Evolutionary conservation across 1,139 yeast genomes (phyloP).

Genomic region (Geotrichum bryndzae): DNA sequence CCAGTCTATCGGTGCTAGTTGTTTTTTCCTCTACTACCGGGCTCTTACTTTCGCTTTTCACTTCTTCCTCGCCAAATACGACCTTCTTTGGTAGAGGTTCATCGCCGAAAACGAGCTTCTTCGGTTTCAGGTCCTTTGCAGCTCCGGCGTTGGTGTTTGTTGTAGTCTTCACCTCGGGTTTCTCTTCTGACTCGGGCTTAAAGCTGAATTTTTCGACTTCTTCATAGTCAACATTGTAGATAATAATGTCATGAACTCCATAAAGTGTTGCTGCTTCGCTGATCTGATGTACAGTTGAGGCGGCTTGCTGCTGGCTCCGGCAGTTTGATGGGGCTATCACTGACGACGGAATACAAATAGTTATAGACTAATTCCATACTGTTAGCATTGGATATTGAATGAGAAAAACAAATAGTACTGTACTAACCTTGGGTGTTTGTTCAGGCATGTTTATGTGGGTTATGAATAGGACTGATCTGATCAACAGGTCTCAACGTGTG

Average conservation of each 20-base stretch:
- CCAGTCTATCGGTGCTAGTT: background rate
- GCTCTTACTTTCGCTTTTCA: background rate
- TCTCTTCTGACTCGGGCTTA: background rate
- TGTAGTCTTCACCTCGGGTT: background rate
- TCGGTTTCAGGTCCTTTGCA: background rate
- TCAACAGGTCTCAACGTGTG: background rate
- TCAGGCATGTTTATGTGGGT: background rate
- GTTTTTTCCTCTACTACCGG: background rate
- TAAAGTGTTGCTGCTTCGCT: background rate
- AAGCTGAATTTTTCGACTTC: background rate
- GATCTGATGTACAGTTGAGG: slow-evolving; percentile 2
- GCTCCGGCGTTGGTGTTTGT: background rate
- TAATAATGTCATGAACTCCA: background rate
- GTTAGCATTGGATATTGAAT: background rate
- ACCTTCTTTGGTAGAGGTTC: background rate
- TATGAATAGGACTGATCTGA: background rate
- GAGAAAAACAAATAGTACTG: too few species aligned
- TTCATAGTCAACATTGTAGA: background rate
- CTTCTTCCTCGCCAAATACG: background rate
- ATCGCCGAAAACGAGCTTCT: background rate
- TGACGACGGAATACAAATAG: slow-evolving; percentile 2
- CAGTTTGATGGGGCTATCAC: background rate
- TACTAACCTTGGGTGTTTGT: background rate
- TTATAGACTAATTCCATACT: background rate
- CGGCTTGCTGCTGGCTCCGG: background rate